A percentile compares a stretch with the other conserved stretches of the same genome.
These are phyloP conservation scores for Salix exigua DNA, from an alignment of 345 rosid genomes.

Conservation along the genomic window DNA sequence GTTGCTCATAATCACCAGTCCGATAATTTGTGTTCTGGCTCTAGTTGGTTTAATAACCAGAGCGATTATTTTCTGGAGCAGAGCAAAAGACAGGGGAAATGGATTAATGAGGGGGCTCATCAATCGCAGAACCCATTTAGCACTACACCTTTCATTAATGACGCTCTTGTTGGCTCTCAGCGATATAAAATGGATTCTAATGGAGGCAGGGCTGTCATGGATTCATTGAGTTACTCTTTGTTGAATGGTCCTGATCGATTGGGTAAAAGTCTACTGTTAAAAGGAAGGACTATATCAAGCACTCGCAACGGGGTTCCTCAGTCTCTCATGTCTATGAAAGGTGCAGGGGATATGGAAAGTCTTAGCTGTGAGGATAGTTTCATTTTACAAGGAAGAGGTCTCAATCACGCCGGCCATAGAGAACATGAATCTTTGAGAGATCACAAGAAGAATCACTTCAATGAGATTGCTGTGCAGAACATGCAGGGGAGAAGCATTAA, in stretches of 20 bases:
- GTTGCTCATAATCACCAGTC: constrained; percentile 15
- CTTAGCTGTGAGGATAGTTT: constrained; percentile 34
- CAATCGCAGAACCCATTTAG: constrained; percentile 10
- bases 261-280: constrained; percentile 18
- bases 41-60: constrained; percentile 17
- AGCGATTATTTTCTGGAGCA: constrained; percentile 33
- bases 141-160: constrained; percentile 18
- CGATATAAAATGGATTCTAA: constrained; percentile 18
- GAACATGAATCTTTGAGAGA: constrained; percentile 13
- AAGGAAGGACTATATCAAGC: constrained; percentile 15
- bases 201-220: constrained; percentile 16
- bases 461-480: constrained; percentile 23
- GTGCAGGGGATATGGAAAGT: constrained; percentile 13
- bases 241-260: constrained; percentile 13
- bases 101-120: constrained; percentile 10
- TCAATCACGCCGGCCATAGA: constrained; percentile 16
- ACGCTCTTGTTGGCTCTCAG: constrained; percentile 14
- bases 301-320: constrained; percentile 28
- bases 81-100: constrained; percentile 23
- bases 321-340: constrained; percentile 23
- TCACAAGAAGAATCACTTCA: constrained; percentile 23
- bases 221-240: constrained; percentile 14
- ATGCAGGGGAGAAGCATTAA: constrained; percentile 21
- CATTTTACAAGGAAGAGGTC: constrained; percentile 35
- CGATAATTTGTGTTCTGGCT: constrained; percentile 12